phyloP scores from a whole-genome alignment of 148 eudicot species.

The Salicornia ramosissima region DNA sequence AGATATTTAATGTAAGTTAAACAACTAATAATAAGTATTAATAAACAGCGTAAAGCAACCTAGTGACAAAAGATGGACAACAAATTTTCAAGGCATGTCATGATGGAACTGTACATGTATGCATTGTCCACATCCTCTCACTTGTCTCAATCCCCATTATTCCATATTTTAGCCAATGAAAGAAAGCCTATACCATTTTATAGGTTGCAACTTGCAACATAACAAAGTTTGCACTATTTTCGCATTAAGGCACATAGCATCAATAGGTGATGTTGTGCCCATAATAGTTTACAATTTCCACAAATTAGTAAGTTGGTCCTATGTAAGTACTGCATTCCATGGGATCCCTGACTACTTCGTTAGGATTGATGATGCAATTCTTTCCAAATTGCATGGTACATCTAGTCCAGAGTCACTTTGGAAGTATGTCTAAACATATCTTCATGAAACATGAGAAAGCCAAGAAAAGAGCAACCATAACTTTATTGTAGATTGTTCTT shows the following conservation, averaged over 20 bases:
- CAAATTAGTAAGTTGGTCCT: background rate
- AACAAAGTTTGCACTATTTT: background rate
- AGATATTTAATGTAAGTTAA: constrained; percentile 15
- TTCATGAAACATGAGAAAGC: too few relatives aligned
- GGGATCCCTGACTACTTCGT: background rate
- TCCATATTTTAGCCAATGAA: background rate
- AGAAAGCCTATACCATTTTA: background rate
- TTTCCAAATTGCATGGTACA: background rate
- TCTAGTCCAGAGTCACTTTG: background rate
- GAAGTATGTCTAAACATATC: background rate
- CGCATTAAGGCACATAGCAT: background rate
- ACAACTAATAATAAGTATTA: background rate
- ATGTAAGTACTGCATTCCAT: background rate
- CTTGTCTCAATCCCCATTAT: background rate
- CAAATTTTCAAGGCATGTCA: background rate
- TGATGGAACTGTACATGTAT: background rate
- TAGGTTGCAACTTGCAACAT: background rate
- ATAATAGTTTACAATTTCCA: background rate
- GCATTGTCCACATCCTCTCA: background rate
- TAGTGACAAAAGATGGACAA: background rate
- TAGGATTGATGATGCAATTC: background rate
- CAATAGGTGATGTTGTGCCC: background rate
- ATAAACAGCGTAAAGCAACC: constrained; percentile 11
- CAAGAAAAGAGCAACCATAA: background rate
- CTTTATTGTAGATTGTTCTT: background rate